These are phyloP conservation scores for Iodosphaeria phyllophila DNA, from an alignment of 2,329 filamentous ascomycete species.

Conservation along the genomic window DNA sequence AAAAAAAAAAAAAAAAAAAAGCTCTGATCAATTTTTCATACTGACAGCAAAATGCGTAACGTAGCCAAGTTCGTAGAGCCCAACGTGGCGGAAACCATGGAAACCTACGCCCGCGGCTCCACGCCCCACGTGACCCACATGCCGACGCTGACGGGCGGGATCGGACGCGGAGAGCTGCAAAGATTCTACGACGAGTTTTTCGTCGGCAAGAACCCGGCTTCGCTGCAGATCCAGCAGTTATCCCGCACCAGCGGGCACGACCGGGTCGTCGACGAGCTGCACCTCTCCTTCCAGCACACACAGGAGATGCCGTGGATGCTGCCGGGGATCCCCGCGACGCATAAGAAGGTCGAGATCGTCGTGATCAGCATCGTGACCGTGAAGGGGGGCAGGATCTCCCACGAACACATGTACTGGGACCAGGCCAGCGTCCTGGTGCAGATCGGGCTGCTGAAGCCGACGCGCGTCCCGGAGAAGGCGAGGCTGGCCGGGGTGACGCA, in stretches of 20 bases:
- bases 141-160: conserved; percentile 44
- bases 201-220: conserved; percentile 39
- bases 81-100: conserved; percentile 40
- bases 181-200: conserved; percentile 50
- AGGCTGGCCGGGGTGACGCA: conserved; percentile 15
- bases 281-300: conserved; percentile 37
- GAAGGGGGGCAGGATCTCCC: conserved; percentile 41
- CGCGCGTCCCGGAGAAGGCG: conserved; percentile 15
- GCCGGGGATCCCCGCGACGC: conserved; percentile 37
- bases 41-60: too few species aligned
- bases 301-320: conserved; percentile 40
- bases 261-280: conserved; percentile 44
- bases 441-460: conserved; percentile 31
- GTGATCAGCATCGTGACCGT: conserved; percentile 45
- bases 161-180: conserved; percentile 37
- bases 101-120: conserved; percentile 37
- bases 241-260: conserved; percentile 46
- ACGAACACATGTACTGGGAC: conserved; percentile 53
- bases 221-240: conserved; percentile 39
- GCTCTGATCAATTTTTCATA: too few species aligned
- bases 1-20: too few species aligned
- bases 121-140: conserved; percentile 52
- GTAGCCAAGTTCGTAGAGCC: conserved; percentile 37
- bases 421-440: conserved; percentile 46
- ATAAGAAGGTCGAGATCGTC: conserved; percentile 32